Percentiles rank a stretch among this genome's conserved stretches.
Conservation (phyloP, 441 rosid species). For the Populus tomentosa region DNA sequence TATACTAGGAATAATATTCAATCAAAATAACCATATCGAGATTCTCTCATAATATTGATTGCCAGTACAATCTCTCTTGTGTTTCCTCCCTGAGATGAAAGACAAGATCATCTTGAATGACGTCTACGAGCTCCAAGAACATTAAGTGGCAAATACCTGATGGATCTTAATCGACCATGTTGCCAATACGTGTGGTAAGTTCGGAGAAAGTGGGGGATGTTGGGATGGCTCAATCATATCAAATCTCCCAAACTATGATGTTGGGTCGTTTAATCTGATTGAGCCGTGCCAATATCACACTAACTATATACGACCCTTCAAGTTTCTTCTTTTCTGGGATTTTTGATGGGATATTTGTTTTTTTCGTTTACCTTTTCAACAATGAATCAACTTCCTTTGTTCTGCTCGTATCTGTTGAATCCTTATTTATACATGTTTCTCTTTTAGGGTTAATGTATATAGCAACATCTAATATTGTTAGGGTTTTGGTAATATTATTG, state of each 20-base stretch:
- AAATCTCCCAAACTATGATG: constrained; percentile 29
- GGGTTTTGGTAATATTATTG: background rate
- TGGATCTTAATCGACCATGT: background rate
- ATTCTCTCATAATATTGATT: background rate
- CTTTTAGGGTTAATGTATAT: no score
- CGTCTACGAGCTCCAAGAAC: background rate
- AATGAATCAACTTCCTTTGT: background rate
- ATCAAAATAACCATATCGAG: background rate
- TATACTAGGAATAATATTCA: background rate
- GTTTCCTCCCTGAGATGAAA: background rate
- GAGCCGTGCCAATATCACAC: constrained; percentile 82
- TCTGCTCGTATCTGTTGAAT: background rate
- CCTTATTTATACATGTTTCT: background rate
- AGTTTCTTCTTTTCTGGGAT: background rate
- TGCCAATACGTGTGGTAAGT: constrained; percentile 6
- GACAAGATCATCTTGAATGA: background rate
- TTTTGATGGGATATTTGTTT: background rate
- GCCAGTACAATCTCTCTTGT: no score
- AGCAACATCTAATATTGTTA: no score
- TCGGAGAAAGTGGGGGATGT: constrained; percentile 30
- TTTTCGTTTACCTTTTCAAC: background rate
- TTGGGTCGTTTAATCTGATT: constrained; percentile 58
- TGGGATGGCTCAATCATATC: constrained; percentile 65
- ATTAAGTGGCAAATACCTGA: background rate
- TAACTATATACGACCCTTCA: background rate